phyloP scores from a whole-genome alignment of 805 yeast species.

The Suhomyces pyralidae region DNA sequence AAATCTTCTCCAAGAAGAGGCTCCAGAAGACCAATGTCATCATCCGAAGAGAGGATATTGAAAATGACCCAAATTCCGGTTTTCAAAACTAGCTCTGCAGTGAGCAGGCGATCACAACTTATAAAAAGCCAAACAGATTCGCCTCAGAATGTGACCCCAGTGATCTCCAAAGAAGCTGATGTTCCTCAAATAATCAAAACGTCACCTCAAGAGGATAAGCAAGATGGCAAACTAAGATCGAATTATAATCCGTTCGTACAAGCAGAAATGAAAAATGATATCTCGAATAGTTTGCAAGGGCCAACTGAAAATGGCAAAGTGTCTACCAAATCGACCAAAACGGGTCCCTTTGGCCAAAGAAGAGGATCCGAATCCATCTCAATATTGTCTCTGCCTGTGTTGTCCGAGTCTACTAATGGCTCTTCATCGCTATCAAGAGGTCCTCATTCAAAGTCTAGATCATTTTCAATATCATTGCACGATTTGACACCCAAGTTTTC shows the following conservation, averaged over 20 bases:
- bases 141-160: neutral
- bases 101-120: neutral
- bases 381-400: slow-evolving; percentile 8
- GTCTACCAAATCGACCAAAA: neutral
- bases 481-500: slow-evolving; percentile 19
- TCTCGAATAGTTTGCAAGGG: neutral
- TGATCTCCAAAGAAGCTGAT: neutral
- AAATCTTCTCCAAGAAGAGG: slow-evolving; percentile 6
- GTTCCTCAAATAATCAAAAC: neutral
- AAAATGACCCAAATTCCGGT: slow-evolving; percentile 24
- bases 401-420: neutral
- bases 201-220: neutral
- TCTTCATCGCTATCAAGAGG: neutral
- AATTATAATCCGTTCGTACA: neutral
- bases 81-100: slow-evolving; percentile 9
- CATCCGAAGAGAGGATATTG: slow-evolving; percentile 24
- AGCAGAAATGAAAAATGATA: neutral
- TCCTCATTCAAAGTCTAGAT: slow-evolving; percentile 20
- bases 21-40: slow-evolving; percentile 18
- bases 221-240: neutral
- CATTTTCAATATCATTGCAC: slow-evolving; percentile 17
- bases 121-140: neutral
- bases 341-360: neutral
- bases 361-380: slow-evolving; percentile 10
- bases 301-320: neutral